Percentiles rank a stretch among this genome's conserved stretches.
phyloP scores from a whole-genome alignment of 352 stramenopile genomes.

The Pythium aquatile region DNA sequence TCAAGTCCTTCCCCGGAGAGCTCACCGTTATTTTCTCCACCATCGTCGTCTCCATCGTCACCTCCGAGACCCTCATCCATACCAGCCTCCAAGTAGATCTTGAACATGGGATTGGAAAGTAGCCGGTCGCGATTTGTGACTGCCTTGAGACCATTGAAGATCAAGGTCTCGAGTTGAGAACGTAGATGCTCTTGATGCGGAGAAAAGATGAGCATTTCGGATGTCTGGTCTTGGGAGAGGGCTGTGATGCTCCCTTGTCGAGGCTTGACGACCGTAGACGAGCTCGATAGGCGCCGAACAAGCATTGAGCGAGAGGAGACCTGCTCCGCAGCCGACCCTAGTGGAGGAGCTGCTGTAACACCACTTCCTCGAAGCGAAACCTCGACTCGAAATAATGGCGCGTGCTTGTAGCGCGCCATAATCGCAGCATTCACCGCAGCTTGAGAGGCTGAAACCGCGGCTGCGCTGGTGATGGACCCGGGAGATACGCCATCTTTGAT shows the following conservation, averaged over 20 bases:
- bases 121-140: conserved; percentile 65
- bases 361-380: conserved; percentile 33
- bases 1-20: conserved; percentile 53
- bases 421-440: conserved; percentile 29
- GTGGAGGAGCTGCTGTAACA: conserved; percentile 16
- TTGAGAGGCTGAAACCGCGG: conserved; percentile 16
- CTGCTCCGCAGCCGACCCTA: neutral
- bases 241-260: conserved; percentile 2
- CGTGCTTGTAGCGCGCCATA: conserved; percentile 24
- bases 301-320: conserved; percentile 12
- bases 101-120: conserved; percentile 64
- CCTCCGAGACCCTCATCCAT: conserved; percentile 41
- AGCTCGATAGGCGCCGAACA: conserved; percentile 19
- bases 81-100: conserved; percentile 58
- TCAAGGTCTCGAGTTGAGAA: conserved; percentile 62
- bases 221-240: conserved; percentile 9
- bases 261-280: neutral
- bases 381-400: conserved; percentile 78
- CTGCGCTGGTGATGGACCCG: neutral
- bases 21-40: conserved; percentile 27
- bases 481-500: conserved; percentile 33
- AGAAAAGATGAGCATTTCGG: conserved; percentile 45
- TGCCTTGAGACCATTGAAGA: conserved; percentile 66
- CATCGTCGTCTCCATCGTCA: conserved; percentile 41
- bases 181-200: conserved; percentile 54